These are phyloP conservation scores for Epithemia pelagica DNA, from an alignment of 108 stramenopile species.

Conservation along the genomic window DNA sequence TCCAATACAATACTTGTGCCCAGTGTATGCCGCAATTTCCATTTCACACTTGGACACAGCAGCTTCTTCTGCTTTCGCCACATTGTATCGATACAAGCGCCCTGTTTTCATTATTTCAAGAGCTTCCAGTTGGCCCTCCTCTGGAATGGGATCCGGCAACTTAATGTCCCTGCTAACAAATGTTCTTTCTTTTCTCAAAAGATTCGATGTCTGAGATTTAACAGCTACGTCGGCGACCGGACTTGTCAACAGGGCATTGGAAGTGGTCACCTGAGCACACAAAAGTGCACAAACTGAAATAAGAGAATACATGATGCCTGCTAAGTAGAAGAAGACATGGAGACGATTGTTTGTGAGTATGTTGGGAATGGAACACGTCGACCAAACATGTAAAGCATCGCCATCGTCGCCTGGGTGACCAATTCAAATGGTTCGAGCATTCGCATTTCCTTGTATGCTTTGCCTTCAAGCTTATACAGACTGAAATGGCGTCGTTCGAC, in stretches of 20 bases:
- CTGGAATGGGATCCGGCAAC: constrained; percentile 74
- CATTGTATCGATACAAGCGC: constrained; percentile 75
- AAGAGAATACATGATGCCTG: too few relatives aligned
- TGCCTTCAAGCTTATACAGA: too few relatives aligned
- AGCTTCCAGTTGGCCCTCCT: constrained; percentile 59
- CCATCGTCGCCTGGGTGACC: too few relatives aligned
- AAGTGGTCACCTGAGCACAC: not conserved
- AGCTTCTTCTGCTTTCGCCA: constrained; percentile 45
- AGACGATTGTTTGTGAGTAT: too few relatives aligned
- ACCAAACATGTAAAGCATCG: too few relatives aligned
- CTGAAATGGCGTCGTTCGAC: too few relatives aligned
- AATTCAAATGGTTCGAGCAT: too few relatives aligned
- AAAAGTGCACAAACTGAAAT: too few relatives aligned
- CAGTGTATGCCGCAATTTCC: constrained; percentile 75
- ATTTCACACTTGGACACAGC: constrained; percentile 60
- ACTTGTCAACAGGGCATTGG: not conserved
- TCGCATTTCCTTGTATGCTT: too few relatives aligned
- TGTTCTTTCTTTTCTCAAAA: constrained; percentile 20
- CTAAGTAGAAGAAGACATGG: too few relatives aligned
- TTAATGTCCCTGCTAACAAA: constrained; percentile 73
- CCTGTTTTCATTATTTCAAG: constrained; percentile 66
- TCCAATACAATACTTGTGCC: constrained; percentile 77
- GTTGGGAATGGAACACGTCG: too few relatives aligned
- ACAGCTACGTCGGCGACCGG: not conserved
- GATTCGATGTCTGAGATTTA: not conserved